Conservation (phyloP, 805 yeast species). For the Kodamaea kakaduensis region DNA sequence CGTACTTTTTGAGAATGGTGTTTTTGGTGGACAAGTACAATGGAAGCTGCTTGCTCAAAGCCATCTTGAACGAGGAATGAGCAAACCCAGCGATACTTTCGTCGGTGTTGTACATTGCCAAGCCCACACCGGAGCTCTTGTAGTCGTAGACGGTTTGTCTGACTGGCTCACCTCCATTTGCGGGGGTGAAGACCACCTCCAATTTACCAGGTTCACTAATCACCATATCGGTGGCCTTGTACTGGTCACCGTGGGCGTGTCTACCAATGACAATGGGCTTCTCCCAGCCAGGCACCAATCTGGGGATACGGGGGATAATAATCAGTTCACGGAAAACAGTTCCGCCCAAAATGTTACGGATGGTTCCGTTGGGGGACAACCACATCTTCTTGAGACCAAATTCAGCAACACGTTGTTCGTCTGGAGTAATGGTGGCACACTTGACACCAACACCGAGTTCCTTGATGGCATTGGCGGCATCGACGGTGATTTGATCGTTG, state of each 20-base stretch:
- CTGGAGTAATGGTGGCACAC: conserved; percentile 99
- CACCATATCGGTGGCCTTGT: conserved; percentile 84
- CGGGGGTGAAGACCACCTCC: conserved; percentile 72
- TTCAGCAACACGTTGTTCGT: conserved; percentile 91
- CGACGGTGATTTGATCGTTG: conserved; percentile 81
- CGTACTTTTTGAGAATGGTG: conserved; percentile 90
- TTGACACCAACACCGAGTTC: conserved; percentile 91
- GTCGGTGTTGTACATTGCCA: conserved; percentile 95
- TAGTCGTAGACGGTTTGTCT: conserved; percentile 64
- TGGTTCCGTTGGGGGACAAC: conserved; percentile 96
- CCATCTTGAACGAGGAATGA: conserved; percentile 85
- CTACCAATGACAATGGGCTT: conserved; percentile 95
- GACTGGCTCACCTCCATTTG: conserved; percentile 52
- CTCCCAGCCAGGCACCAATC: conserved; percentile 89
- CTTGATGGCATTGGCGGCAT: conserved; percentile 85
- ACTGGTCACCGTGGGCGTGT: conserved; percentile 97
- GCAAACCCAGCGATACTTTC: conserved; percentile 90
- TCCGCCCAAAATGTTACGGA: conserved; percentile 92
- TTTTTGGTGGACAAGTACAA: conserved; percentile 88
- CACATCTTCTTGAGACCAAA: conserved; percentile 92
- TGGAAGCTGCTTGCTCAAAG: conserved; percentile 72
- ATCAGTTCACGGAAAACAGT: conserved; percentile 97
- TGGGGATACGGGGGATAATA: conserved; percentile 82
- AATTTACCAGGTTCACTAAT: conserved; percentile 77
- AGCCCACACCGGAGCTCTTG: conserved; percentile 72